Evolutionary conservation across 1,139 yeast species (phyloP), one percentile per base, ranked within the genome.

Genomic region (Yamadazyma diospyri): DNA sequence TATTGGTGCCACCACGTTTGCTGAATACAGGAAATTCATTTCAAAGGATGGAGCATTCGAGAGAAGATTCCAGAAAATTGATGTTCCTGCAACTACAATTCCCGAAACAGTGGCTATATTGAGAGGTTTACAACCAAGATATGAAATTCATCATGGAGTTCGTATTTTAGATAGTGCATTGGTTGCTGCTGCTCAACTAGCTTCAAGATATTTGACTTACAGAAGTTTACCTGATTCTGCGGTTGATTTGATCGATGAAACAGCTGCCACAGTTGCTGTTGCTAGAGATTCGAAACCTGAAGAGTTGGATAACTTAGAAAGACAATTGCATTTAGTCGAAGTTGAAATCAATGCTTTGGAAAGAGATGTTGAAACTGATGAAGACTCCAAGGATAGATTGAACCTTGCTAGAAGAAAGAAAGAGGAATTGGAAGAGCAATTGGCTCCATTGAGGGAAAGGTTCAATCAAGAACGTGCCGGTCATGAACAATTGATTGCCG

Each of bases 1-100:
- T 63, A 89, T 89, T 55, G 99, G 99, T 64, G 98, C 98, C 26
- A 92, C 98, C 14, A 94, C 98, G 4, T 82, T 87, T 50, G 82
- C 83, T 37, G 99, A 92, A 63, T 92, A 92, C 69, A 77, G 97
- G 56, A 82, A 89, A 56, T 80, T 81, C 53, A 82, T 92, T 41
- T 87, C 94, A 52, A 92, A 92, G 59, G 99, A 92, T 61, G 98
- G 96, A 57, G 98, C 99, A 1, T 89, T 92, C 58, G 99, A 92
- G 61, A 84, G 99, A 73, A 79, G 99, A 58, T 92, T 92, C 76
- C 99, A 92, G 63, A 88, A 87, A 57, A 85, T 94, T 47, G 95
- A 89, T 53, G 97, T 92, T 14, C 87, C 86, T 31, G 99, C 94
- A 49, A 92, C 97, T 36, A 83, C 96, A 1, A 78, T 87, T 20